Evolutionary conservation across 164 flowering plant species (phyloP).

Genomic region (Nelumbo lutea): DNA sequence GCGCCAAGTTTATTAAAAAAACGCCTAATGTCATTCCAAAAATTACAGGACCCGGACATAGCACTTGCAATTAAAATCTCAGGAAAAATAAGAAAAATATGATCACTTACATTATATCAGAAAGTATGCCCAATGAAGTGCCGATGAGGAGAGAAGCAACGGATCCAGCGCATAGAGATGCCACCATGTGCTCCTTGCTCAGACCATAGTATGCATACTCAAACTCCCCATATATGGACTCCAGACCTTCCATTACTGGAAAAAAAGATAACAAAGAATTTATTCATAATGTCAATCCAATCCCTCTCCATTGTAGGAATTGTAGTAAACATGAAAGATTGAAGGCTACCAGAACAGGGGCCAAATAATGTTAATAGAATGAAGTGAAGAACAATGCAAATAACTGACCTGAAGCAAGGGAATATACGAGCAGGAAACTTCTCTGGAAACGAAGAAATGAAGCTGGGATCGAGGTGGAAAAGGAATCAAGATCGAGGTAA

Average conservation of each 20-base stretch:
- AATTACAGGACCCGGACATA: background rate
- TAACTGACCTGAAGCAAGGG: slow-evolving; percentile 60
- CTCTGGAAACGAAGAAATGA: slow-evolving; percentile 55
- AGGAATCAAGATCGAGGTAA: slow-evolving; percentile 29
- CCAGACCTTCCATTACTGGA: slow-evolving; percentile 72
- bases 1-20: no score
- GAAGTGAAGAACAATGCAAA: background rate
- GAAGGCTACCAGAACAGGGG: no score
- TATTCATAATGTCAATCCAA: background rate
- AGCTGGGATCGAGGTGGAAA: slow-evolving; percentile 21
- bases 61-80: background rate
- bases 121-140: slow-evolving; percentile 56
- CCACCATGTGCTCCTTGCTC: slow-evolving; percentile 55
- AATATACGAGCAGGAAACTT: slow-evolving; percentile 51
- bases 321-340: no score
- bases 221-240: slow-evolving; percentile 76
- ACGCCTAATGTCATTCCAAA: background rate
- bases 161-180: slow-evolving; percentile 48
- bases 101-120: slow-evolving; percentile 73
- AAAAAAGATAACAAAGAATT: background rate
- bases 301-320: no score
- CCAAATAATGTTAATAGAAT: background rate
- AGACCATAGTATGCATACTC: slow-evolving; percentile 53
- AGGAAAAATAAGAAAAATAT: background rate
- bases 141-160: slow-evolving; percentile 48